These are phyloP conservation scores for Lactarius hengduanensis DNA, from an alignment of 768 basidiomycete species.

Conservation along the genomic window DNA sequence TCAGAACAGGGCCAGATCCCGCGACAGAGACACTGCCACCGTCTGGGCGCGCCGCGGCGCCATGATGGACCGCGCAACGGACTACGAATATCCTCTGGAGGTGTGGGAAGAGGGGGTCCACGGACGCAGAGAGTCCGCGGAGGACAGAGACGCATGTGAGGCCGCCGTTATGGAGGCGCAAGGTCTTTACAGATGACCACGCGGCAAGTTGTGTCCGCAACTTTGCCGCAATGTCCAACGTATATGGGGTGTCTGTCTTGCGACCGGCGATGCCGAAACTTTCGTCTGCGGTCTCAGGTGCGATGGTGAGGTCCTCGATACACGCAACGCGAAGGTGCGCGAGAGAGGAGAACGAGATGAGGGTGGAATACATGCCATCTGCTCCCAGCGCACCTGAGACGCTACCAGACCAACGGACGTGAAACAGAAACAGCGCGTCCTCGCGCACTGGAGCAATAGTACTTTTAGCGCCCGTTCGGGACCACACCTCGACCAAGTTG, in stretches of 20 bases:
- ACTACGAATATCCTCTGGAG: constrained; percentile 13
- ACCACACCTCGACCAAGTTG: not conserved
- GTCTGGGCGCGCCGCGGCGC: not conserved
- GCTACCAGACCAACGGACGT: constrained; percentile 12
- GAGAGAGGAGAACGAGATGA: constrained; percentile 12
- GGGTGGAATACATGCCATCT: not conserved
- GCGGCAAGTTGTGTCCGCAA: not conserved
- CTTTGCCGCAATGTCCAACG: not conserved
- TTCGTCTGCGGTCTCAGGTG: not conserved
- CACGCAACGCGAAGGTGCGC: not conserved
- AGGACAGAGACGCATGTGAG: not conserved
- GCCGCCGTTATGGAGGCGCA: not conserved
- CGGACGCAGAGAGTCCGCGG: not conserved
- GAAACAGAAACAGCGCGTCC: constrained; percentile 13
- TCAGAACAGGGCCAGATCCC: not conserved
- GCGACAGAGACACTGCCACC: not conserved
- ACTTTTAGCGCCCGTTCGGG: not conserved
- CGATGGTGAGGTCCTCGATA: constrained; percentile 1
- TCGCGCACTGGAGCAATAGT: not conserved
- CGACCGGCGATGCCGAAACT: too few relatives aligned
- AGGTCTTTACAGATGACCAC: not conserved
- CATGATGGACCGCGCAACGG: not conserved
- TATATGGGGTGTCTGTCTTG: too few relatives aligned
- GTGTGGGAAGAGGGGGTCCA: not conserved
- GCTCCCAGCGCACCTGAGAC: not conserved